Evolutionary conservation across 2,329 filamentous ascomycete genomes (phyloP), one percentile per base, ranked within the genome.

Genomic region (Calonectria naviculata): DNA sequence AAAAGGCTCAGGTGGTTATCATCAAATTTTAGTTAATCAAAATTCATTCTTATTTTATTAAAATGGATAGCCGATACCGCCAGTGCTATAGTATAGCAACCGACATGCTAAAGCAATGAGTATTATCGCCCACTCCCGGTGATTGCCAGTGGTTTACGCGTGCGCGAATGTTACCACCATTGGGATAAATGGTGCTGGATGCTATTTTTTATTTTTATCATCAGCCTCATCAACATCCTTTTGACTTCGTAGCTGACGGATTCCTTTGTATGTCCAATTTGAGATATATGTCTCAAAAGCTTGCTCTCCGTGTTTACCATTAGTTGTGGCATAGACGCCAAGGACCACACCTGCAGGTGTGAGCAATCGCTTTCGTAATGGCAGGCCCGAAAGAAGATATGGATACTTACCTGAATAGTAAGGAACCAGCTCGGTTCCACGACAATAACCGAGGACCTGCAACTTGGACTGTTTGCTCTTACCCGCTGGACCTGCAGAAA

Each of bases 1-100:
- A 70, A 49, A 70, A 56, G 34, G 62, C 44, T 19, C 62, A 66
- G 36, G 54, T 65, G 1, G 34, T 6, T 34, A 54, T 54, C 21
- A n/a, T 54, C n/a, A 54, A 7, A 5, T 54, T 34, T 34, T 54
- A 19, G 21, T 12, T 15, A 28, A 21, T 41, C 15, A 13, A 41
- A 13, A 41, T n/a, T n/a, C n/a, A n/a, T n/a, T n/a, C n/a, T n/a
- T n/a, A n/a, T n/a, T n/a, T n/a, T n/a, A n/a, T n/a, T n/a, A n/a
- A n/a, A n/a, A n/a, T n/a, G n/a, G n/a, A n/a, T n/a, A n/a, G n/a
- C n/a, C n/a, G n/a, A n/a, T n/a, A n/a, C n/a, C n/a, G n/a, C n/a
- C n/a, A n/a, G n/a, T n/a, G n/a, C n/a, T n/a, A n/a, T n/a, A n/a
- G n/a, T n/a, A n/a, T n/a, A n/a, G n/a, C n/a, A n/a, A n/a, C n/a